These are phyloP conservation scores for Cadophora sp. DNA, from an alignment of 2,329 filamentous ascomycete species.

Conservation along the genomic window DNA sequence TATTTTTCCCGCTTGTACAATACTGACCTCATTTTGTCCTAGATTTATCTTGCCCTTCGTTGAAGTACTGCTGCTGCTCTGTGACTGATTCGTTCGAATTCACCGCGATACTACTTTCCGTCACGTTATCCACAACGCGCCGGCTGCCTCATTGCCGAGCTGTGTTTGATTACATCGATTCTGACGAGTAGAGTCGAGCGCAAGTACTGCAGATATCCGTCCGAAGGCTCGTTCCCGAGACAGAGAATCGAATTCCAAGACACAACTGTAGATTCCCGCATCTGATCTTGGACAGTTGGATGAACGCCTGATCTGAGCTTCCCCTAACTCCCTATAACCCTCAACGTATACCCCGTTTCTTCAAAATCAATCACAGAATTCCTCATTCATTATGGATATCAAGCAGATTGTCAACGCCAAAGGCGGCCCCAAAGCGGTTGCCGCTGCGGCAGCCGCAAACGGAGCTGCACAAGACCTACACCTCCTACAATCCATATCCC, in stretches of 20 bases:
- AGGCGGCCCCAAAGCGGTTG: conserved; percentile 40
- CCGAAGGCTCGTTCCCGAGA: conserved; percentile 40
- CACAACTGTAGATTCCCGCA: conserved; percentile 35
- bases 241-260: conserved; percentile 38
- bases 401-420: conserved; percentile 48
- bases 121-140: conserved; percentile 24
- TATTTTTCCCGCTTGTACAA: not conserved
- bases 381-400: conserved; percentile 44
- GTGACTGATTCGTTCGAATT: conserved; percentile 1
- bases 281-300: conserved; percentile 37
- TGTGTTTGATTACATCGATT: conserved; percentile 26
- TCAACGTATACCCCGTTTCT: conserved; percentile 21
- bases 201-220: conserved; percentile 30
- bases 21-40: conserved; percentile 17
- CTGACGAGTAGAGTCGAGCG: conserved; percentile 25
- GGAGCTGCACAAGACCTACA: conserved; percentile 44
- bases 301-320: conserved; percentile 46
- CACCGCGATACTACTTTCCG: not conserved
- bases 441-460: conserved; percentile 38
- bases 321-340: conserved; percentile 37
- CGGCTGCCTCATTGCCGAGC: not conserved
- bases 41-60: conserved; percentile 14
- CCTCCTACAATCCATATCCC: conserved; percentile 45
- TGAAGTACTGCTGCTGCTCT: not conserved
- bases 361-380: conserved; percentile 12